A percentile compares a stretch with the other conserved stretches of the same genome.
Conservation (phyloP, 768 basidiomycete genomes). For the Naganishia friedmannii region DNA sequence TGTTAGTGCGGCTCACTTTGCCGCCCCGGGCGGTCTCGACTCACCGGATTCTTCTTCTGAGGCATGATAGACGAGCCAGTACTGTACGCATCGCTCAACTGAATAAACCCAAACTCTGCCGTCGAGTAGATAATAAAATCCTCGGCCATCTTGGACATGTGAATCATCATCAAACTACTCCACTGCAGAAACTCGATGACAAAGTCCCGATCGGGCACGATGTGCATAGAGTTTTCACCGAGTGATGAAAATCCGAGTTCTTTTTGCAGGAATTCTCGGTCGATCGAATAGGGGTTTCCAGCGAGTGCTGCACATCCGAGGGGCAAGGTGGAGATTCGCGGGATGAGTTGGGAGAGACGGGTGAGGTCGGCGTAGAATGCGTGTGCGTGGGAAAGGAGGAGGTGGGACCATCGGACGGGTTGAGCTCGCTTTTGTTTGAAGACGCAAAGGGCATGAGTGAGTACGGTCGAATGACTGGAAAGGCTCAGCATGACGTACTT, state of each 20-base stretch:
- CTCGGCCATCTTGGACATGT: constrained; percentile 90
- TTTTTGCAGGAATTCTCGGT: constrained; percentile 83
- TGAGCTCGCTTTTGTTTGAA: constrained; percentile 71
- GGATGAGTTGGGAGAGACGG: constrained; percentile 74
- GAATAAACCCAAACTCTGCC: constrained; percentile 93
- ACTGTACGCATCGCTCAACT: constrained; percentile 96
- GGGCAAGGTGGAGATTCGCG: constrained; percentile 87
- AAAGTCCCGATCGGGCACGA: constrained; percentile 95
- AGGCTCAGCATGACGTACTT: constrained; percentile 58
- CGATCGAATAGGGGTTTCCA: constrained; percentile 91
- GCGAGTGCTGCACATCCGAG: constrained; percentile 92
- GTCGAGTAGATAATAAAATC: constrained; percentile 95
- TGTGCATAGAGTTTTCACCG: constrained; percentile 95
- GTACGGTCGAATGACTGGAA: not conserved
- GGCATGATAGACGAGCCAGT: constrained; percentile 99
- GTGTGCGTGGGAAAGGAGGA: constrained; percentile 89
- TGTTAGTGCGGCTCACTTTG: not conserved
- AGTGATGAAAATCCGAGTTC: constrained; percentile 85
- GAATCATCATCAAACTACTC: constrained; percentile 85
- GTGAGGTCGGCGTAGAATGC: constrained; percentile 87
- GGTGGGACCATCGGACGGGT: constrained; percentile 98
- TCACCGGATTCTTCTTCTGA: constrained; percentile 87
- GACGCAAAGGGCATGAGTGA: not conserved
- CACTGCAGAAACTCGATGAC: constrained; percentile 97
- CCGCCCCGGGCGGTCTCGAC: not conserved